Percentiles rank a stretch among this genome's conserved stretches.
Evolutionary conservation across 495 filamentous ascomycete genomes (phyloP).

Genomic region (Penicillium taxi): DNA sequence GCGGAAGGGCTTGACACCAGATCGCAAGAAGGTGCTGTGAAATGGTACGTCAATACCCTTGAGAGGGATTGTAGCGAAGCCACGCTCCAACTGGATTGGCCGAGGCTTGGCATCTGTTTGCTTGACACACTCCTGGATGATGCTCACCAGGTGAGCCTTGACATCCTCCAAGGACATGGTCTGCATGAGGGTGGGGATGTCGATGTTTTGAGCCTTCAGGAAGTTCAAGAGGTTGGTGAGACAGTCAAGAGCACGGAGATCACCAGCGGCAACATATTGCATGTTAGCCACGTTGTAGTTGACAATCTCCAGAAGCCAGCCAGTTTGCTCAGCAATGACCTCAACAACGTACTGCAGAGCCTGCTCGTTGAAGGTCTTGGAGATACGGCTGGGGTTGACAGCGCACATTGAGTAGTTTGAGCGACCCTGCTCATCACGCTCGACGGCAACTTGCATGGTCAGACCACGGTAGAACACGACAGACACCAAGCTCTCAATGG

Average conservation of each 20-base stretch:
- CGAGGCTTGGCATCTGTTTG: constrained; percentile 80
- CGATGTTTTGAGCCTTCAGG: constrained; percentile 89
- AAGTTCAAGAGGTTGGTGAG: constrained; percentile 89
- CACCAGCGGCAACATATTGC: constrained; percentile 97
- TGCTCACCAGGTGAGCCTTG: constrained; percentile 73
- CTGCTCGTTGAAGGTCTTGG: constrained; percentile 94
- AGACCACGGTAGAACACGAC: constrained; percentile 98
- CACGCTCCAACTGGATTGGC: constrained; percentile 81
- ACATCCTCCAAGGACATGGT: constrained; percentile 75
- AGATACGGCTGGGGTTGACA: constrained; percentile 95
- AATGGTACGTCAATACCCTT: constrained; percentile 97
- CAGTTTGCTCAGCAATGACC: constrained; percentile 84
- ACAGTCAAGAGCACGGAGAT: constrained; percentile 90
- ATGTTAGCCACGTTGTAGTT: constrained; percentile 98
- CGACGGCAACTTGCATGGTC: constrained; percentile 99
- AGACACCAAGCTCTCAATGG: constrained; percentile 94
- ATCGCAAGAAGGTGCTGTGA: constrained; percentile 95
- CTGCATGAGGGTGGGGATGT: constrained; percentile 86
- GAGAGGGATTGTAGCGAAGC: constrained; percentile 94
- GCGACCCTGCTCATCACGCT: constrained; percentile 84
- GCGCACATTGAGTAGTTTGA: constrained; percentile 99
- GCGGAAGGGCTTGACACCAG: constrained; percentile 96
- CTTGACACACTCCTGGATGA: constrained; percentile 76
- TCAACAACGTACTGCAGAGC: constrained; percentile 92
- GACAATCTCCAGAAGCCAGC: constrained; percentile 96